phyloP scores from a whole-genome alignment of 2,329 filamentous ascomycete genomes.

The Arthrinium puccinioides region DNA sequence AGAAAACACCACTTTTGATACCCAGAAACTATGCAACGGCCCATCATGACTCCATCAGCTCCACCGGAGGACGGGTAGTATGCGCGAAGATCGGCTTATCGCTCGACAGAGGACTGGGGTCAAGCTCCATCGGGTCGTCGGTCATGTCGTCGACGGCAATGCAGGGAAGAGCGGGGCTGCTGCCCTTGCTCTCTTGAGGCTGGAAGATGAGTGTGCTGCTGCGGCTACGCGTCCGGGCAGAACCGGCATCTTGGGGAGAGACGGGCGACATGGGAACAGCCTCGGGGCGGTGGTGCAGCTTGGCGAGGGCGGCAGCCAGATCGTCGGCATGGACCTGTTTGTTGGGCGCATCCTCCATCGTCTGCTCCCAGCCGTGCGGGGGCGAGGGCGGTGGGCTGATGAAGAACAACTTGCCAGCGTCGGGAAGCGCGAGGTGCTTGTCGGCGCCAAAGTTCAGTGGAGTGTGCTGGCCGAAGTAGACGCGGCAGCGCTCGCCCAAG shows the following conservation, averaged over 20 bases:
- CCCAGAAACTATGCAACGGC: too few relatives aligned
- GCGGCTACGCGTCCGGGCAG: conserved; percentile 41
- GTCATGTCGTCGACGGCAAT: conserved; percentile 64
- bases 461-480: conserved; percentile 62
- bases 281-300: conserved; percentile 36
- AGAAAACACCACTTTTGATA: too few relatives aligned
- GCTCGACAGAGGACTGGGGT: conserved; percentile 26
- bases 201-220: conserved; percentile 62
- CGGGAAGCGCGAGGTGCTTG: conserved; percentile 57
- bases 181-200: conserved; percentile 44
- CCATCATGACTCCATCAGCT: conserved; percentile 45
- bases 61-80: conserved; percentile 56
- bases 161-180: conserved; percentile 50
- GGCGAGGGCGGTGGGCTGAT: conserved; percentile 63
- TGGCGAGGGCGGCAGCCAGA: conserved; percentile 57
- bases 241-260: conserved; percentile 30
- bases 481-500: conserved; percentile 60
- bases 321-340: conserved; percentile 64
- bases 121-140: conserved; percentile 39
- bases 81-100: conserved; percentile 47
- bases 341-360: conserved; percentile 62
- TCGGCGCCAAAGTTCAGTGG: conserved; percentile 42
- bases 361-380: conserved; percentile 65
- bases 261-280: conserved; percentile 21
- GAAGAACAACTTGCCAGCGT: conserved; percentile 66